phyloP scores from a whole-genome alignment of 2,329 filamentous ascomycete genomes.

The Rutstroemia sydowiana region DNA sequence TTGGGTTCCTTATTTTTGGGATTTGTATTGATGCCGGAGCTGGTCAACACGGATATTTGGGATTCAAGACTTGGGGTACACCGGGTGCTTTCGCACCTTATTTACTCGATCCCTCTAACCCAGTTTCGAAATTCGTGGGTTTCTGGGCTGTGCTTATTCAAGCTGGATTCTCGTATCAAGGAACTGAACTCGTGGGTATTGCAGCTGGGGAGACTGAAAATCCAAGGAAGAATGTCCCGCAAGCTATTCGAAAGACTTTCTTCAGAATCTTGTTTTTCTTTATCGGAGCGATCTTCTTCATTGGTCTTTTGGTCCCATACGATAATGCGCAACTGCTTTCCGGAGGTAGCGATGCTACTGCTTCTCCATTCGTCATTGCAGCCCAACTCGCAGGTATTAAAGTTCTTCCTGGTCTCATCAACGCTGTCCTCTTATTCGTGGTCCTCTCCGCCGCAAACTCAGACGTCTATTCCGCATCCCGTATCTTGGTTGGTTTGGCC shows the following conservation, averaged over 20 bases:
- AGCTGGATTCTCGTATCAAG: conserved; percentile 49
- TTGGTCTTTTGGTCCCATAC: conserved; percentile 54
- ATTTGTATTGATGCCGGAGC: conserved; percentile 69
- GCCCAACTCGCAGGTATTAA: conserved; percentile 50
- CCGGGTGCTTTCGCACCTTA: conserved; percentile 58
- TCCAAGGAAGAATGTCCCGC: conserved; percentile 52
- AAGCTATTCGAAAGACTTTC: conserved; percentile 58
- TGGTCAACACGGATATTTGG: conserved; percentile 51
- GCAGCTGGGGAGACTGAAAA: conserved; percentile 60
- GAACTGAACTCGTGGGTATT: conserved; percentile 58
- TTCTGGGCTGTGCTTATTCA: conserved; percentile 56
- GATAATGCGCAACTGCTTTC: conserved; percentile 38
- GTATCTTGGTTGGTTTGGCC: conserved; percentile 50
- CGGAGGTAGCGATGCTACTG: conserved; percentile 46
- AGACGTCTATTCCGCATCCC: conserved; percentile 48
- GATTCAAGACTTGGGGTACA: conserved; percentile 49
- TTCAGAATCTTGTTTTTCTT: conserved; percentile 46
- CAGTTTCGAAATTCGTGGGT: conserved; percentile 46
- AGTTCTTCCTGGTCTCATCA: conserved; percentile 50
- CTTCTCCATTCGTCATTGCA: conserved; percentile 52
- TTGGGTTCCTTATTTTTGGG: conserved; percentile 70
- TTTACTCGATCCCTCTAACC: conserved; percentile 39
- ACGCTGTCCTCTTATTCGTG: conserved; percentile 52
- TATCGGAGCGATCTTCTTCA: conserved; percentile 43
- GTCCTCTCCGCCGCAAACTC: conserved; percentile 53